Conservation (phyloP, 805 yeast genomes). For the Cyberlindnera petersonii region DNA sequence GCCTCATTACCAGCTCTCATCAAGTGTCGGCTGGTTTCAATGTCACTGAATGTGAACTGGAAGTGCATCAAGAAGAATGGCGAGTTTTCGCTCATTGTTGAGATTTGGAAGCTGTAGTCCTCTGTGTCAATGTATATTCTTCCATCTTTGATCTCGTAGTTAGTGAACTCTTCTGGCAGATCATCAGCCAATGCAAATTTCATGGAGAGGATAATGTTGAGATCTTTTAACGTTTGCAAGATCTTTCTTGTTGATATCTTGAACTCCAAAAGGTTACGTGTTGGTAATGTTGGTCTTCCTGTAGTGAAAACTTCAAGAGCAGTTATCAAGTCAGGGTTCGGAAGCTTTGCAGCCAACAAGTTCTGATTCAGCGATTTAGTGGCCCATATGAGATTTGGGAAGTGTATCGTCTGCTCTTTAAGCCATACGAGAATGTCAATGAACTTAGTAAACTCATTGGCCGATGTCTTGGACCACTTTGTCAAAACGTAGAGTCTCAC, state of each 20-base stretch:
- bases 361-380: conserved; percentile 65
- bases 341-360: conserved; percentile 83
- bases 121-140: conserved; percentile 56
- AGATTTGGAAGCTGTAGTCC: conserved; percentile 74
- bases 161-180: conserved; percentile 61
- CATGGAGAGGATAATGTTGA: conserved; percentile 70
- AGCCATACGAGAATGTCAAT: conserved; percentile 90
- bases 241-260: conserved; percentile 53
- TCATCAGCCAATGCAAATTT: conserved; percentile 63
- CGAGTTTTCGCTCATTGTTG: conserved; percentile 63
- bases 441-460: conserved; percentile 65
- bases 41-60: conserved; percentile 37
- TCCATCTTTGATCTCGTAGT: conserved; percentile 71
- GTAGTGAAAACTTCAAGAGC: conserved; percentile 78
- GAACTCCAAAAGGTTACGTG: conserved; percentile 53
- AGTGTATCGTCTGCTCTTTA: conserved; percentile 70
- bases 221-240: conserved; percentile 56
- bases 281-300: conserved; percentile 73
- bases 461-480: conserved; percentile 77
- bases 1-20: conserved; percentile 55
- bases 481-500: conserved; percentile 78
- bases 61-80: conserved; percentile 80
- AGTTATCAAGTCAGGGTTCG: conserved; percentile 86
- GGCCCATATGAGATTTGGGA: conserved; percentile 57
- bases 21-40: conserved; percentile 34